phyloP scores from a whole-genome alignment of 78 protist species.

The Isochrysis galbana region DNA sequence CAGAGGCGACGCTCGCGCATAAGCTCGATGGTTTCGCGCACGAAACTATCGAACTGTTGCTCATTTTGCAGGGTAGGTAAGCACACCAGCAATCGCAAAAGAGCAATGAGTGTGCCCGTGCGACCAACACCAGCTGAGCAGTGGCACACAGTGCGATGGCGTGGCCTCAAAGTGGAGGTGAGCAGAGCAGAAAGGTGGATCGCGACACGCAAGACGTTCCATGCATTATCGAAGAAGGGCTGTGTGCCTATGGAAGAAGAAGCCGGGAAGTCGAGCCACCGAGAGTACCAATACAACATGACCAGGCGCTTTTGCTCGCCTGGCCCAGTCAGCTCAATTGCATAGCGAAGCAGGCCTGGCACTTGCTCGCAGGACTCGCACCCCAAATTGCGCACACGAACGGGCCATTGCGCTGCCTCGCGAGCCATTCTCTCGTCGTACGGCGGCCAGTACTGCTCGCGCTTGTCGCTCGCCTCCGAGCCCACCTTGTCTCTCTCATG shows the following conservation, averaged over 20 bases:
- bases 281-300: background rate
- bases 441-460: slow-evolving; percentile 31
- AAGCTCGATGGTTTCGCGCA: background rate
- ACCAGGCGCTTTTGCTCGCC: background rate
- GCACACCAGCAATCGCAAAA: background rate
- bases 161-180: background rate
- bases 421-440: background rate
- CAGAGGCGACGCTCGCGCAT: background rate
- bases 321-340: background rate
- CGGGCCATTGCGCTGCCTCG: background rate
- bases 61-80: background rate
- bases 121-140: slow-evolving; percentile 8
- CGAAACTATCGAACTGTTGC: background rate
- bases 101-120: background rate
- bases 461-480: background rate
- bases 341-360: background rate
- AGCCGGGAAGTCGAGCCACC: background rate
- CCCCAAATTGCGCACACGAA: background rate
- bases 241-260: background rate
- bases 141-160: background rate
- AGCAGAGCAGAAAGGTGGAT: background rate
- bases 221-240: background rate
- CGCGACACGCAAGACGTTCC: background rate
- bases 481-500: background rate
- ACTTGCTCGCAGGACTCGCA: background rate